Evolutionary conservation across 2,329 filamentous ascomycete species (phyloP), one percentile per base, ranked within the genome.

Genomic region (Apiospora saccharicola): DNA sequence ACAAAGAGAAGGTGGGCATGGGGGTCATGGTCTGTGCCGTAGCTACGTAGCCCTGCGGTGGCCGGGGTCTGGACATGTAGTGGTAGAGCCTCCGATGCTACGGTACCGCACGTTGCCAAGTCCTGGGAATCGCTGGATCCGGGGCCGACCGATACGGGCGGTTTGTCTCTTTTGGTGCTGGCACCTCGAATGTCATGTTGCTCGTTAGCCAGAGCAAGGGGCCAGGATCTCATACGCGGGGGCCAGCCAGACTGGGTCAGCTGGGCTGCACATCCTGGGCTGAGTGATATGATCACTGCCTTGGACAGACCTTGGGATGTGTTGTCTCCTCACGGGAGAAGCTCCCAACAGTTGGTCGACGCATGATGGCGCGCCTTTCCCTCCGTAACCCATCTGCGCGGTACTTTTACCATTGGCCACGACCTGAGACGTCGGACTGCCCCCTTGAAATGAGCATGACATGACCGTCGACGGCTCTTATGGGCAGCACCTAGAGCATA

Each of bases 21-120:
- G 53, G 57, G 57, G 57, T 12, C 57, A 24, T 64, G 57, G 57
- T 64, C 57, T 64, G 57, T 64, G 57, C 57, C 57, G 41, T 64
- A 41, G 34, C 34, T 37, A 64, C 34, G 57, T 41, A 64, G 57
- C 57, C 57, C 57, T 64, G 57, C 57, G 57, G 34, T 64, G 57
- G 57, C 57, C 34, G 34, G 57, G 34, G 57, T 64, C 30, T 64
- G 57, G 34, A 64, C 41, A 64, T 19, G 10, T 14, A 51, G 8
- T 37, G 12, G 30, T 64, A 64, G 34, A 64, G 57, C 19, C 57
- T 64, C 57, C 57, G 34, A 64, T 64, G 57, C 34, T 34, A 64
- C 57, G 57, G 57, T 64, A 64, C 57, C 57, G 57, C 57, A 41
- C 19, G n/a, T 10, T 41, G 57, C 57, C 57, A 64, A 64, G 57